phyloP scores from a whole-genome alignment of 805 yeast genomes.

The Metschnikowia drakensbergensis region DNA sequence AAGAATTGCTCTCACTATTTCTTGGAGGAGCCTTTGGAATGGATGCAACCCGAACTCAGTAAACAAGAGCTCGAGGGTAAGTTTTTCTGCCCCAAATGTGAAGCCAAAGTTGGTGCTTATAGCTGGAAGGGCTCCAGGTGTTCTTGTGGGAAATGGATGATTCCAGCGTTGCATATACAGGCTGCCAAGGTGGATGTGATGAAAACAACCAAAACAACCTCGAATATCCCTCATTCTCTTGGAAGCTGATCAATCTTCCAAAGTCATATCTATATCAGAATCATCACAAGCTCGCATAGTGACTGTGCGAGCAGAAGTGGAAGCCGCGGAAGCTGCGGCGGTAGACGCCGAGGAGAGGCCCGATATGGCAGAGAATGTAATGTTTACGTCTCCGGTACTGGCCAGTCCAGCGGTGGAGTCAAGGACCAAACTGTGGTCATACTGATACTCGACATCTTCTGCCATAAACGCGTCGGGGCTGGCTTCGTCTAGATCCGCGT shows the following conservation, averaged over 20 bases:
- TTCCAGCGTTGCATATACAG: slow-evolving; percentile 84
- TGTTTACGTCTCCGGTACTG: slow-evolving; percentile 8
- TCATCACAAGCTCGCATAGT: slow-evolving; percentile 24
- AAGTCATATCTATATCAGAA: slow-evolving; percentile 42
- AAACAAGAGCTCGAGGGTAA: slow-evolving; percentile 82
- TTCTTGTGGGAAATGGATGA: slow-evolving; percentile 93
- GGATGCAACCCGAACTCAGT: slow-evolving; percentile 85
- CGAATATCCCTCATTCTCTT: not conserved
- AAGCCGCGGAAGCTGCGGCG: slow-evolving; percentile 1
- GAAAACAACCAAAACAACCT: slow-evolving; percentile 7
- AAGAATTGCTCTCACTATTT: slow-evolving; percentile 77
- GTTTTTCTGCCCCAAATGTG: slow-evolving; percentile 79
- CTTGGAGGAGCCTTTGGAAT: slow-evolving; percentile 71
- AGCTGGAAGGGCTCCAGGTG: slow-evolving; percentile 94
- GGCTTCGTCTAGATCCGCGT: slow-evolving; percentile 27
- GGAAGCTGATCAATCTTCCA: slow-evolving; percentile 28
- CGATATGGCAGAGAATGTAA: slow-evolving; percentile 7
- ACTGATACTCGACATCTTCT: slow-evolving; percentile 44
- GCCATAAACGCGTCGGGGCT: slow-evolving; percentile 46
- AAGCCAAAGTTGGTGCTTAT: slow-evolving; percentile 82
- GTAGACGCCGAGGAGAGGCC: slow-evolving; percentile 5
- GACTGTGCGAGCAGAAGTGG: slow-evolving; percentile 17
- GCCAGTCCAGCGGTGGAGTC: slow-evolving; percentile 9
- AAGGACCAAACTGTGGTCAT: slow-evolving; percentile 28
- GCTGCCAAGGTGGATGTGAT: slow-evolving; percentile 76